Evolutionary conservation across 108 stramenopile genomes (phyloP).

Genomic region (Conticribra guillardii): DNA sequence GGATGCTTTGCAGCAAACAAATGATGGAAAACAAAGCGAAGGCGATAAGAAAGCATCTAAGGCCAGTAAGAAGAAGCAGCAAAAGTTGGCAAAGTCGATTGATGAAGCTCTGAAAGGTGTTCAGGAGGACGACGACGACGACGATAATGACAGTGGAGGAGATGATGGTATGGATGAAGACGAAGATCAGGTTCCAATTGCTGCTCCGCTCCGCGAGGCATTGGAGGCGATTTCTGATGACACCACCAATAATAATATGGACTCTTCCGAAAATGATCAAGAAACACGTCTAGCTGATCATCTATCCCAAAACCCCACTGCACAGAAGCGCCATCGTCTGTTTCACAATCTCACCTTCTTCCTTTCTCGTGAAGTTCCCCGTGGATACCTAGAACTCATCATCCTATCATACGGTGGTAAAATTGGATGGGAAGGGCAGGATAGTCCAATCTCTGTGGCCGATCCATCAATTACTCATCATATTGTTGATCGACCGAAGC

Average conservation of each 20-base stretch:
- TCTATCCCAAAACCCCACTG: slow-evolving; percentile 41
- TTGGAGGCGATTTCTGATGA: slow-evolving; percentile 69
- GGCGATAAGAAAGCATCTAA: slow-evolving; percentile 16
- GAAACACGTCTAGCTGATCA: slow-evolving; percentile 48
- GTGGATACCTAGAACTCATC: slow-evolving; percentile 92
- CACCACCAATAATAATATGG: slow-evolving; percentile 15
- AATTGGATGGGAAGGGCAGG: slow-evolving; percentile 95
- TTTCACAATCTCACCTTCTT: slow-evolving; percentile 91
- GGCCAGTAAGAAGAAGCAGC: slow-evolving; percentile 53
- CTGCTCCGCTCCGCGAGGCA: slow-evolving; percentile 79
- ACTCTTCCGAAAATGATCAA: not conserved
- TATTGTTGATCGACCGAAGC: slow-evolving; percentile 87
- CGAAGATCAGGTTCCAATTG: slow-evolving; percentile 67
- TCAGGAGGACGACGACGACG: slow-evolving; percentile 54
- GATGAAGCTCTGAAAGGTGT: slow-evolving; percentile 74
- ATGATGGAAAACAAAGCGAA: slow-evolving; percentile 25
- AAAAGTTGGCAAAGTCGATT: slow-evolving; percentile 64
- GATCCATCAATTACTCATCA: slow-evolving; percentile 96
- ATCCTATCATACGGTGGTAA: slow-evolving; percentile 89
- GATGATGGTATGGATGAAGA: slow-evolving; percentile 72
- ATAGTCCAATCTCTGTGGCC: slow-evolving; percentile 78
- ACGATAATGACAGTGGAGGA: slow-evolving; percentile 22
- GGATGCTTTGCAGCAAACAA: slow-evolving; percentile 54
- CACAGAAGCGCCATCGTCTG: slow-evolving; percentile 70
- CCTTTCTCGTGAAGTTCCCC: slow-evolving; percentile 93